A percentile compares a stretch with the other conserved stretches of the same genome.
Evolutionary conservation across 176 grass and related monocot species (phyloP).

Genomic region (Paspalum vaginatum): DNA sequence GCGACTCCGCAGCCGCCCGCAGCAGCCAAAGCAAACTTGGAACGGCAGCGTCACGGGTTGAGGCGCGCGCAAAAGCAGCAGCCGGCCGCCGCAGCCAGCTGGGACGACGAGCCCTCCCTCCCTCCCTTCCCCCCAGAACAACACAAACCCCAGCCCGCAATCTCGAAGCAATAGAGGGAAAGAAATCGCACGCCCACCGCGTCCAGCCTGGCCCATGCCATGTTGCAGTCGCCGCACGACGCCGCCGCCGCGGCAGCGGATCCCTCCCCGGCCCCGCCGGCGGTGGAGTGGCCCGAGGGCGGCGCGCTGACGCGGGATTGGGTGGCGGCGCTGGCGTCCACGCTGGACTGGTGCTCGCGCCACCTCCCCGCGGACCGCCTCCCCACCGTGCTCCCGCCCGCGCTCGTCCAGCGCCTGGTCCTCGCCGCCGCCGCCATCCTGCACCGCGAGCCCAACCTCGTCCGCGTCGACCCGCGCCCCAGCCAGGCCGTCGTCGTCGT

Average conservation of each 20-base stretch:
- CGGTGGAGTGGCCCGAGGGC: conserved; percentile 69
- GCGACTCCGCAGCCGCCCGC: not conserved
- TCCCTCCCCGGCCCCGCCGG: conserved; percentile 5
- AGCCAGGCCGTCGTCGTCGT: conserved; percentile 74
- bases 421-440: conserved; percentile 73
- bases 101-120: not conserved
- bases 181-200: not conserved
- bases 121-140: not conserved
- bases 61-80: not conserved
- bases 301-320: conserved; percentile 62
- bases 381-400: conserved; percentile 56
- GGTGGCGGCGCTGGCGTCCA: conserved; percentile 51
- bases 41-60: not conserved
- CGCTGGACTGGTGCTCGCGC: conserved; percentile 84
- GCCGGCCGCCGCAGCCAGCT: not conserved
- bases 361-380: conserved; percentile 63
- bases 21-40: not conserved
- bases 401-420: conserved; percentile 69
- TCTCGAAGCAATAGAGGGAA: not conserved
- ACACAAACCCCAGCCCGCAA: not conserved
- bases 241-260: not conserved
- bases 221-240: conserved; percentile 41
- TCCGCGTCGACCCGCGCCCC: conserved; percentile 57
- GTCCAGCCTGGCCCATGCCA: conserved; percentile 32
- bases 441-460: conserved; percentile 86